Percentiles rank a stretch among this genome's conserved stretches.
Conservation (phyloP, 805 yeast species). For the Kuraishia hungarica region DNA sequence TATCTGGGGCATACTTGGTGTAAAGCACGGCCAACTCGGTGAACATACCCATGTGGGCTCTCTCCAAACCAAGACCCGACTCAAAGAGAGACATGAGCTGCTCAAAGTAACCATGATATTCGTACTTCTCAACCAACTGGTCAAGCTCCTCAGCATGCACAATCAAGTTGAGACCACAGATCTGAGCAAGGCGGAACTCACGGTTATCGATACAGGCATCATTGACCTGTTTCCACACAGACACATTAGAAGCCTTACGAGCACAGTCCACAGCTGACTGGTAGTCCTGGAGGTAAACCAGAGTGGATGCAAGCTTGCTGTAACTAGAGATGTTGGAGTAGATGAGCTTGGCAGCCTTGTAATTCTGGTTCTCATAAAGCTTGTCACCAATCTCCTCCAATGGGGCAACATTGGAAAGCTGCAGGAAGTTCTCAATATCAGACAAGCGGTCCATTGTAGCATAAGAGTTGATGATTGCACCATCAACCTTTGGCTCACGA, state of each 20-base stretch:
- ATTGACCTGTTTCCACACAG: slow-evolving; percentile 96
- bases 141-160: slow-evolving; percentile 96
- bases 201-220: slow-evolving; percentile 92
- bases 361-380: slow-evolving; percentile 71
- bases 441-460: slow-evolving; percentile 68
- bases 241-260: slow-evolving; percentile 88
- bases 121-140: slow-evolving; percentile 81
- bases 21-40: slow-evolving; percentile 90
- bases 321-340: slow-evolving; percentile 85
- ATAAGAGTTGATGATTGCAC: slow-evolving; percentile 80
- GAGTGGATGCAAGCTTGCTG: slow-evolving; percentile 93
- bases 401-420: slow-evolving; percentile 88
- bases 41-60: slow-evolving; percentile 99
- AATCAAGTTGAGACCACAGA: slow-evolving; percentile 94
- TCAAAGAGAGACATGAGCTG: slow-evolving; percentile 90
- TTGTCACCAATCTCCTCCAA: slow-evolving; percentile 88
- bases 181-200: slow-evolving; percentile 95
- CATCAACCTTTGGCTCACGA: slow-evolving; percentile 90
- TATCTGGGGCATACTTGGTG: slow-evolving; percentile 82
- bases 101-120: slow-evolving; percentile 82
- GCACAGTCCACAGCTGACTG: slow-evolving; percentile 98
- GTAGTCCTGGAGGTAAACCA: slow-evolving; percentile 85
- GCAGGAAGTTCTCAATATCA: slow-evolving; percentile 80
- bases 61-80: slow-evolving; percentile 91
- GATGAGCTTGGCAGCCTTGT: slow-evolving; percentile 87